Evolutionary conservation across 495 filamentous ascomycete species (phyloP).

Genomic region (Hypoxylon perforatum): DNA sequence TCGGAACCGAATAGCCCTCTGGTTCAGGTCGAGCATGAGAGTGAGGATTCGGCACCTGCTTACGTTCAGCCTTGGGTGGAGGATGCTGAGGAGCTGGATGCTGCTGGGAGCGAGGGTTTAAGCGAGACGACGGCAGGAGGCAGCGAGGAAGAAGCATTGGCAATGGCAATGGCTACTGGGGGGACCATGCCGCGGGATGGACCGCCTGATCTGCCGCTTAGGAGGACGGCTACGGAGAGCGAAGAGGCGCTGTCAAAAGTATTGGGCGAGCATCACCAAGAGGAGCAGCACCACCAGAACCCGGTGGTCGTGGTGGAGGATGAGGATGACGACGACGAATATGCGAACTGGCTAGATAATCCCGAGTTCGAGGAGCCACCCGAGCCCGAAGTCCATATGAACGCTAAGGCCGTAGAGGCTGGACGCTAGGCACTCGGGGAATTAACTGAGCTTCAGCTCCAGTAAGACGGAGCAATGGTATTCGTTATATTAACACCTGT

Average conservation of each 20-base stretch:
- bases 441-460: neutral
- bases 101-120: slow-evolving; percentile 23
- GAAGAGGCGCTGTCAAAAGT: neutral
- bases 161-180: slow-evolving; percentile 1
- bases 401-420: slow-evolving; percentile 4
- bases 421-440: neutral
- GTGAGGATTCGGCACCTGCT: slow-evolving; percentile 31
- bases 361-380: slow-evolving; percentile 19
- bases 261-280: neutral
- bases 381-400: neutral
- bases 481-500: too few relatives aligned
- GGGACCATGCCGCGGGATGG: neutral
- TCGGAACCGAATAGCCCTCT: slow-evolving; percentile 68
- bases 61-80: slow-evolving; percentile 59
- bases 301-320: slow-evolving; percentile 3
- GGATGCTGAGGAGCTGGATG: slow-evolving; percentile 45
- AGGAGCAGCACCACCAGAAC: slow-evolving; percentile 6
- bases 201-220: slow-evolving; percentile 28
- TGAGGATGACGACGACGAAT: slow-evolving; percentile 39
- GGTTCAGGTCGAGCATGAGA: slow-evolving; percentile 28
- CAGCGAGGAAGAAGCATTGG: slow-evolving; percentile 2
- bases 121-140: slow-evolving; percentile 9
- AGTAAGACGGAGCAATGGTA: too few relatives aligned
- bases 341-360: slow-evolving; percentile 43
- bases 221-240: neutral